Evolutionary conservation across 192 early-diverging fungal genomes (phyloP), one percentile per base, ranked within the genome.

Genomic region (Pilobolus umbonatus): DNA sequence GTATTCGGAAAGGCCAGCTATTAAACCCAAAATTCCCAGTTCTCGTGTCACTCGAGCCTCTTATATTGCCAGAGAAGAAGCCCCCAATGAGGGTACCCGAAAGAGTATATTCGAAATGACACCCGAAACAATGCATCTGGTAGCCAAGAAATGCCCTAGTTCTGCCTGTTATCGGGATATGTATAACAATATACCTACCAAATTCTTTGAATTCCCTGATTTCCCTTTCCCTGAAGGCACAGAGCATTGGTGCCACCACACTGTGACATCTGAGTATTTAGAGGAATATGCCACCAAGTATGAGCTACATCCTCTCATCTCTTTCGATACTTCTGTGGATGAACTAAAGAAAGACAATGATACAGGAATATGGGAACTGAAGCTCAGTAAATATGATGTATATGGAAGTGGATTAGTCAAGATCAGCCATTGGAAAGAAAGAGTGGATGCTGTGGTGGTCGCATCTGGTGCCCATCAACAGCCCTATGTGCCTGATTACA

Each of bases 381-480:
- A 17, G 5, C 5, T 54, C 9, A 59, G 28, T 38, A 46, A 48
- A 28, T 32, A 36, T 17, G 21, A 30, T 38, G 24, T 34, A 28
- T 39, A 51, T 43, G 35, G 25, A 14, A 52, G 36, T 8, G 60
- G 19, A 0, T 36, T 31, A 15, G 8, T 61, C 30, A 24, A 32
- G 11, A 38, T 52, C 1, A 31, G 28, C 12, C 17, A n/a, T 9
- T 50, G 49, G 39, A 15, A 46, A 21, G 44, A 65, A 21, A 39
- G 29, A 1, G 49, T 59, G 49, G 56, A 65, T 45, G 64, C 56
- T 12, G 55, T 65, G 17, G 39, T 58, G 9, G 7, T 35, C 44
- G 56, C 64, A 6, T 58, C 64, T 32, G 64, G 64, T 44, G 38
- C 12, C 8, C 49, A 59, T 11, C 64, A 65, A 25, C 15, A 50